Evolutionary conservation across 345 rosid species (phyloP), one percentile per base, ranked within the genome.

Genomic region (Moricandia arvensis): DNA sequence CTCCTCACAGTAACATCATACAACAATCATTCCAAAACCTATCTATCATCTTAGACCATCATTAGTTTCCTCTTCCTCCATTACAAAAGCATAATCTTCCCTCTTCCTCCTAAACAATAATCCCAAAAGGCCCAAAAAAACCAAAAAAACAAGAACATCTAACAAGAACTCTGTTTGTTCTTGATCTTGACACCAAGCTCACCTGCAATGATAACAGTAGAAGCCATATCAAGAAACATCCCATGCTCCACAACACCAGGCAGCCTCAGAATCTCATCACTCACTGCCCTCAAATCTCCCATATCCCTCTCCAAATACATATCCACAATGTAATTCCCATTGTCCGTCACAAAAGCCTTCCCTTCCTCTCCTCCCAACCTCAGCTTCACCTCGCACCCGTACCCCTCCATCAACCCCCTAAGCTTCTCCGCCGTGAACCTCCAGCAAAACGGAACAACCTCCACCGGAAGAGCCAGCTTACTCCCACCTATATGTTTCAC

Each of bases 171-270:
- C 37, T 79, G 68, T 74, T 85, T 91, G 24, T 86, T 69, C 86
- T 84, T 89, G 73, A 92, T 78, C 57, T 83, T 80, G 21, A 92
- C 81, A 31, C 97, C 97, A 63, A 82, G 83, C 83, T 88, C 91
- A 69, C 99, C 93, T 5, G 99, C 97, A 75, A 91, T 86, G 71
- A 94, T 90, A 72, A 94, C 90, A 34, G 96, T 88, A 15, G 96
- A 87, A 18, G 96, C 98, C 98, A 94, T 94, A 66, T 80, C 96
- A 30, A 94, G 83, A 80, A 94, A 94, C 98, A 94, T 89, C 0
- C 97, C 97, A 71, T 94, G 97, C 80, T 94, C 97, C 59, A 92
- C 95, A 13, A 90, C 97, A 2, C 98, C 93, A 8, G 97, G 79
- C n/a, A 94, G 75, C 82, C 97, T 80, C 80, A 88, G 60, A 62